These are phyloP conservation scores for Tilletia walkeri DNA, from an alignment of 1,284 basidiomycete genomes.

Conservation along the genomic window DNA sequence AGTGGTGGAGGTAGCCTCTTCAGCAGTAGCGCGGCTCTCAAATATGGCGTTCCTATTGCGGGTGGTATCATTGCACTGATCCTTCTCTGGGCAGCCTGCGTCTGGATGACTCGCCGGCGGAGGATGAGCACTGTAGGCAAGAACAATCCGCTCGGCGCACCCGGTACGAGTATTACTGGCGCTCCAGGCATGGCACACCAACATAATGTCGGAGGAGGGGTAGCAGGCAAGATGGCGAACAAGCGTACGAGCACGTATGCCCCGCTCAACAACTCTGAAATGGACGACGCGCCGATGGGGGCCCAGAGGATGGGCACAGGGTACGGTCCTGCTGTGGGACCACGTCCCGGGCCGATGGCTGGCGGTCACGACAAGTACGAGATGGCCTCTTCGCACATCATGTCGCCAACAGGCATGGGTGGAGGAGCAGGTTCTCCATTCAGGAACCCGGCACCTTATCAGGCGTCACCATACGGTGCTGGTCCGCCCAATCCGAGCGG, in stretches of 20 bases:
- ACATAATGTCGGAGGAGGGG: not conserved
- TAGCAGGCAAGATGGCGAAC: not conserved
- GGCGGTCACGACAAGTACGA: constrained; percentile 10
- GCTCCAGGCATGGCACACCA: not conserved
- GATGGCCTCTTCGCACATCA: not conserved
- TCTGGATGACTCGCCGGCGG: not conserved
- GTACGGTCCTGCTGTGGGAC: constrained; percentile 2
- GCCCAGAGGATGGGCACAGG: not conserved
- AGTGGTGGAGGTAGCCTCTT: constrained; percentile 17
- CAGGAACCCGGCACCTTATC: not conserved
- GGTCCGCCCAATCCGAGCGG: not conserved
- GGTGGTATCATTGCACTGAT: constrained; percentile 28
- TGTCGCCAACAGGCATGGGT: not conserved
- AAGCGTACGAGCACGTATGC: constrained; percentile 2
- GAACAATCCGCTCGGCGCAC: constrained; percentile 16
- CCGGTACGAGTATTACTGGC: not conserved
- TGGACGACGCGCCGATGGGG: constrained; percentile 11
- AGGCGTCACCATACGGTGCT: not conserved
- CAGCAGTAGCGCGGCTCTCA: constrained; percentile 22
- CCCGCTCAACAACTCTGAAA: not conserved
- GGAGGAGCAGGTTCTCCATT: not conserved
- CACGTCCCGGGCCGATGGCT: constrained; percentile 11
- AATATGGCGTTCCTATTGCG: constrained; percentile 32
- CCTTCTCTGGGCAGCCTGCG: constrained; percentile 24
- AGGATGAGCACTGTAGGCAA: constrained; percentile 5